Percentiles rank a stretch among this genome's conserved stretches.
phyloP scores from a whole-genome alignment of 2,329 filamentous ascomycete species.

The Ophiocordyceps camponoti-saundersi region DNA sequence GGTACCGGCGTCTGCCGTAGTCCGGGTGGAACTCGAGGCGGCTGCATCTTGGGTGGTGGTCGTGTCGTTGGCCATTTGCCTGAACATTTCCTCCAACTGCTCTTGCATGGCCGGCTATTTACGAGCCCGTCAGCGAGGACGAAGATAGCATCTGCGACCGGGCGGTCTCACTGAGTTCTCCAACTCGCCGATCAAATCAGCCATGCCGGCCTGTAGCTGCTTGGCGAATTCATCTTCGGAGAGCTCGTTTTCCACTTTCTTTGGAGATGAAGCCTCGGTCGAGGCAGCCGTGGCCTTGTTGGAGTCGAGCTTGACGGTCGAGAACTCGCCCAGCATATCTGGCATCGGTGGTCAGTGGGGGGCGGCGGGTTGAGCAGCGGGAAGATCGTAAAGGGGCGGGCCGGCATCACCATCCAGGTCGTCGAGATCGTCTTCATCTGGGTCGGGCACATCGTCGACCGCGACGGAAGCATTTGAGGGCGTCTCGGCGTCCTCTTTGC shows the following conservation, averaged over 20 bases:
- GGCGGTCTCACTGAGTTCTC: slow-evolving; percentile 35
- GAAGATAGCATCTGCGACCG: neutral
- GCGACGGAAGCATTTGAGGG: slow-evolving; percentile 1
- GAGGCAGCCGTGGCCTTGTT: slow-evolving; percentile 9
- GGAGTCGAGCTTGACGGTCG: slow-evolving; percentile 35
- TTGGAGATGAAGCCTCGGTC: slow-evolving; percentile 5
- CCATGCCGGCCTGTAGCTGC: slow-evolving; percentile 83
- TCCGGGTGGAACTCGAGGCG: slow-evolving; percentile 8
- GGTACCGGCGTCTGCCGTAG: slow-evolving; percentile 17
- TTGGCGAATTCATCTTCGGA: slow-evolving; percentile 68
- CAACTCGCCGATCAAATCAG: slow-evolving; percentile 57
- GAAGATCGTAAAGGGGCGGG: neutral
- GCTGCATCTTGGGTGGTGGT: slow-evolving; percentile 15
- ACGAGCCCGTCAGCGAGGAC: neutral
- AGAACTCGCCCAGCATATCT: slow-evolving; percentile 93
- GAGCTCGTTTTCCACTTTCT: slow-evolving; percentile 21
- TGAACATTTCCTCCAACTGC: slow-evolving; percentile 64
- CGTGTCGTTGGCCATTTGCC: slow-evolving; percentile 43
- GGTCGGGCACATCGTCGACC: slow-evolving; percentile 54
- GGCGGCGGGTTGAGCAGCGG: too few relatives aligned
- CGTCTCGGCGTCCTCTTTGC: slow-evolving; percentile 8
- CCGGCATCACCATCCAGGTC: slow-evolving; percentile 61
- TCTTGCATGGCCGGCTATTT: slow-evolving; percentile 52
- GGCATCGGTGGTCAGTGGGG: slow-evolving; percentile 2
- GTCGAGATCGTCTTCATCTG: slow-evolving; percentile 82